Conservation (phyloP, 176 grass and related monocot genomes). For the Urochloa ruziziensis region DNA sequence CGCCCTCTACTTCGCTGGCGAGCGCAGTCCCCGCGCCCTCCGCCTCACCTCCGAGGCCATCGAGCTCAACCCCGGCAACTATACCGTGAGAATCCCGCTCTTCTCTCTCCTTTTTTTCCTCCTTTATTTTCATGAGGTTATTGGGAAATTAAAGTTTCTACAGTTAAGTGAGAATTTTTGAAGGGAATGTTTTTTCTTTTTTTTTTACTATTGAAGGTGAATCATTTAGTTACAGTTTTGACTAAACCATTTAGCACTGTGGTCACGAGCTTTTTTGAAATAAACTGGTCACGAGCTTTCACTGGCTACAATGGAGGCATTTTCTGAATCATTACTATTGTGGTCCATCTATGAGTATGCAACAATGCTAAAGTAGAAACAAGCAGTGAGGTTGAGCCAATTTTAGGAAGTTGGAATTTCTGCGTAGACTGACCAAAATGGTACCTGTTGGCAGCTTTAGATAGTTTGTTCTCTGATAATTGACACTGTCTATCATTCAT, state of each 20-base stretch:
- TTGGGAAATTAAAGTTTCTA: background rate
- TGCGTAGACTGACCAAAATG: background rate
- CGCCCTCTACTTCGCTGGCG: conserved; percentile 63
- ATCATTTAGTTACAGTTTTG: background rate
- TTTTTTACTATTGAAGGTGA: background rate
- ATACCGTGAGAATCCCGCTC: conserved; percentile 46
- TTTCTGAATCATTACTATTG: background rate
- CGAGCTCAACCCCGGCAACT: conserved; percentile 78
- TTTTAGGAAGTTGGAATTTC: background rate
- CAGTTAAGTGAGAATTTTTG: background rate
- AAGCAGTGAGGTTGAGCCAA: background rate
- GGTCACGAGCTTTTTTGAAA: background rate
- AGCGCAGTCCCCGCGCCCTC: conserved; percentile 71
- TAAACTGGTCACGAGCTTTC: background rate
- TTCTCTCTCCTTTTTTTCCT: background rate
- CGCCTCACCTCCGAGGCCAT: conserved; percentile 70
- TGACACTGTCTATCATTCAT: background rate
- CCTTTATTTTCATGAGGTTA: background rate
- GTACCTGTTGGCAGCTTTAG: background rate
- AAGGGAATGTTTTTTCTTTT: no score
- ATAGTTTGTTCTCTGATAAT: background rate
- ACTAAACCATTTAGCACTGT: background rate
- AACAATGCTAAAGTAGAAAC: background rate
- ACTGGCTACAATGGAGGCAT: background rate
- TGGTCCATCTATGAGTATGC: background rate